Conservation (phyloP, 1,139 yeast genomes). For the Kodamaea anthophila region DNA sequence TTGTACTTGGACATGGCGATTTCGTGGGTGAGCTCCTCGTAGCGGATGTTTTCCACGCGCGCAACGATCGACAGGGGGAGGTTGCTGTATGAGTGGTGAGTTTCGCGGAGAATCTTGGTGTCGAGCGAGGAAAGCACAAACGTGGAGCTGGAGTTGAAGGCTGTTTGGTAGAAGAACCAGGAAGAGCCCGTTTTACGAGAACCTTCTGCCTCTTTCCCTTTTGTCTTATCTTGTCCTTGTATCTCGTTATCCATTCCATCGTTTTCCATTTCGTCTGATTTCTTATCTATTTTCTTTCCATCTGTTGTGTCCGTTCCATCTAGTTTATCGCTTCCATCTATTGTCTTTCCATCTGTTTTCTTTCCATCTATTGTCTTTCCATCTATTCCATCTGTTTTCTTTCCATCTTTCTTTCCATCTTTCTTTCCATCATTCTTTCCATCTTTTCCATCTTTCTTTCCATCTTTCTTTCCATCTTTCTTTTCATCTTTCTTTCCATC, state of each 20-base stretch:
- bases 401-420: not conserved
- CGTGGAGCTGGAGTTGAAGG: slow-evolving; percentile 58
- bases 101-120: slow-evolving; percentile 59
- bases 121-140: slow-evolving; percentile 77
- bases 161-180: slow-evolving; percentile 61
- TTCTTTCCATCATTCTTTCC: not conserved
- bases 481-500: not conserved
- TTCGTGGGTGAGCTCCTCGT: slow-evolving; percentile 53
- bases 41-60: slow-evolving; percentile 63
- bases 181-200: no score
- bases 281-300: no score
- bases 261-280: no score
- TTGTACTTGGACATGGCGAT: slow-evolving; percentile 56
- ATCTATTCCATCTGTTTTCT: not conserved
- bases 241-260: no score
- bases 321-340: no score
- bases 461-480: not conserved
- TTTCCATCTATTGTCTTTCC: slow-evolving; percentile 8
- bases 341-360: no score
- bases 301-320: no score
- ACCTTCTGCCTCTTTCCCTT: no score
- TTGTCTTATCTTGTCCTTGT: no score
- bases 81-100: slow-evolving; percentile 52
- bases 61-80: slow-evolving; percentile 64
- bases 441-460: no score